Base-by-base conservation (phyloP, 2,329 filamentous ascomycete genomes). In the Cercospora sp. region DNA sequence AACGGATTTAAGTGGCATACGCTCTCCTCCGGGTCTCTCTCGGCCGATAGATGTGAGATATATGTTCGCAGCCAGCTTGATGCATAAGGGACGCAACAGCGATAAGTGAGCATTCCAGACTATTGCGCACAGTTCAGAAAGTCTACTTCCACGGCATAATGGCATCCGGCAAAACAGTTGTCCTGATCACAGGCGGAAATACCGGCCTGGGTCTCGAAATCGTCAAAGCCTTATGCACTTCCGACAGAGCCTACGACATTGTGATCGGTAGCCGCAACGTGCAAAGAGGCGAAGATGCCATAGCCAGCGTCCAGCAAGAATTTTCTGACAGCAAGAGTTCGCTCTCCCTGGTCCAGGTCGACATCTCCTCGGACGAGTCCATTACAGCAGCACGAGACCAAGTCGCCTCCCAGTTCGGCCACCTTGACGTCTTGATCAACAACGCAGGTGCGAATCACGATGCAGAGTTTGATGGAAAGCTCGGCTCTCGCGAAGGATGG, bases 161-260 rank as follows among this genome's bases (percentile, higher is more conserved):
- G 65, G 75, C 77, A 70, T 66, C 75, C 9, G 58, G 71, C 18
- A 78, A 78, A 62, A 68, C 71, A 18, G 79, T 86, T 68, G 75
- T 88, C n/a, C 76, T 89, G 53, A 83, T 89, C 69, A 89, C 88
- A 1, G 88, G 88, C 40, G 87, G 69, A 23, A 78, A 78, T 61
- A 88, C 84, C 0, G 88, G 88, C 16, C 82, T 90, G 20, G 88
- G 89, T 2, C 84, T 83, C 42, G 84, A 90, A 71, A 82, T 81
- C 7, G 83, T 89, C 60, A 87, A 85, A 69, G 83, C 86, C 1
- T 78, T 90, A 0, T 79, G 82, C 55, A 70, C 78, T 10, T 86
- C 87, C 0, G 31, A 75, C 3, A 78, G 77, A 8, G n/a, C 82
- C 1, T 89, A 89, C 75, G 80, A 83, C 8, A 81, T 90, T 65